These are phyloP conservation scores for Teunomyces funiuensis DNA, from an alignment of 805 yeast genomes.

Conservation along the genomic window DNA sequence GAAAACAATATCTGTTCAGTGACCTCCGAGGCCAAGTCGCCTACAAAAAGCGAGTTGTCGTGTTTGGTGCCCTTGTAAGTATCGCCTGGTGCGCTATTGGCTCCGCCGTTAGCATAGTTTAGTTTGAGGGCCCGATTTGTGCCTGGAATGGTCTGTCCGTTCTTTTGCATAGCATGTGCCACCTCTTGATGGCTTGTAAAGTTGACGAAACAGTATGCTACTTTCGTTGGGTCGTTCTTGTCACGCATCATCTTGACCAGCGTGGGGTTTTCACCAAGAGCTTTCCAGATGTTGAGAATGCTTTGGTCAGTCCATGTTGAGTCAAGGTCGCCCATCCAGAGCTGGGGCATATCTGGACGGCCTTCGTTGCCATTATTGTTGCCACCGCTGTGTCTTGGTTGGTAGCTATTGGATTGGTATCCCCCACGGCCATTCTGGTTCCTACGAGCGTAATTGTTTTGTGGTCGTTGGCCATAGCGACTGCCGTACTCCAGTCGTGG, in stretches of 20 bases:
- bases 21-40: constrained; percentile 75
- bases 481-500: neutral
- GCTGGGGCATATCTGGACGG: constrained; percentile 18
- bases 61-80: neutral
- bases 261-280: constrained; percentile 61
- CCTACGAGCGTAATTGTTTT: neutral
- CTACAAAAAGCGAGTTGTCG: constrained; percentile 78
- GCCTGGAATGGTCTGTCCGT: constrained; percentile 73
- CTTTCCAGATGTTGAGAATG: constrained; percentile 67
- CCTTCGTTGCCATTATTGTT: neutral
- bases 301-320: constrained; percentile 76
- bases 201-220: constrained; percentile 73
- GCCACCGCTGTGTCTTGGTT: constrained; percentile 23
- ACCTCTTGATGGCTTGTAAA: constrained; percentile 64
- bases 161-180: constrained; percentile 59
- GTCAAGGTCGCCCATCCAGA: constrained; percentile 93
- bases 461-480: neutral
- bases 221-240: constrained; percentile 44
- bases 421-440: neutral
- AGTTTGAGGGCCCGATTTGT: constrained; percentile 60
- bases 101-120: constrained; percentile 76
- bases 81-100: neutral
- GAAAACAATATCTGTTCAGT: constrained; percentile 65
- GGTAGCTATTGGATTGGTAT: neutral
- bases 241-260: constrained; percentile 72